These are phyloP conservation scores for Phytophthora rubi DNA, from an alignment of 352 stramenopile genomes.

Conservation along the genomic window DNA sequence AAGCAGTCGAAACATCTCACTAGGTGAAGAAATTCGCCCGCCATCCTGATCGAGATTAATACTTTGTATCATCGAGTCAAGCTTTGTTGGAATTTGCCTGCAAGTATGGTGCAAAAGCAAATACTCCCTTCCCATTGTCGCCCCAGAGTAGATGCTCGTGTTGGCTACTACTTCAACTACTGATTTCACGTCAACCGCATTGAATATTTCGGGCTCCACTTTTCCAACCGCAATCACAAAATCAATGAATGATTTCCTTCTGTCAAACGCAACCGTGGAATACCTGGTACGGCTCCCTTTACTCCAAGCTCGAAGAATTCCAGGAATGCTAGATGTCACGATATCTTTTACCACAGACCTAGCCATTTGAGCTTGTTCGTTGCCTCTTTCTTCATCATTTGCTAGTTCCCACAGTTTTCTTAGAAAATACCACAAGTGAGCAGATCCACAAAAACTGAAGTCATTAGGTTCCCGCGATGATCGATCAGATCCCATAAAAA, in stretches of 20 bases:
- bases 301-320: constrained; percentile 16
- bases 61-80: constrained; percentile 7
- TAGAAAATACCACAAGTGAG: constrained; percentile 39
- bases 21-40: neutral
- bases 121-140: constrained; percentile 21
- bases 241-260: constrained; percentile 24
- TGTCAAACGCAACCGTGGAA: constrained; percentile 10
- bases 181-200: constrained; percentile 8
- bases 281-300: neutral
- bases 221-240: constrained; percentile 23
- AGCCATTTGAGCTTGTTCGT: neutral
- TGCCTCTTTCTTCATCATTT: neutral
- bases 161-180: constrained; percentile 14
- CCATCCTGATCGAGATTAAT: constrained; percentile 1
- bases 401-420: constrained; percentile 27
- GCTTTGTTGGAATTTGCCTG: constrained; percentile 8
- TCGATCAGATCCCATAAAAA: constrained; percentile 24
- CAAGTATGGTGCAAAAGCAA: constrained; percentile 19
- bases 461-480: constrained; percentile 27
- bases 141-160: neutral
- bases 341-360: constrained; percentile 5
- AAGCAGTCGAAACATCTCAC: constrained; percentile 19
- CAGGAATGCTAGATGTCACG: constrained; percentile 5
- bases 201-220: constrained; percentile 4
- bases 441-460: constrained; percentile 33